Base-by-base conservation (phyloP, 495 filamentous ascomycete genomes). In the Penicillium paxilli region DNA sequence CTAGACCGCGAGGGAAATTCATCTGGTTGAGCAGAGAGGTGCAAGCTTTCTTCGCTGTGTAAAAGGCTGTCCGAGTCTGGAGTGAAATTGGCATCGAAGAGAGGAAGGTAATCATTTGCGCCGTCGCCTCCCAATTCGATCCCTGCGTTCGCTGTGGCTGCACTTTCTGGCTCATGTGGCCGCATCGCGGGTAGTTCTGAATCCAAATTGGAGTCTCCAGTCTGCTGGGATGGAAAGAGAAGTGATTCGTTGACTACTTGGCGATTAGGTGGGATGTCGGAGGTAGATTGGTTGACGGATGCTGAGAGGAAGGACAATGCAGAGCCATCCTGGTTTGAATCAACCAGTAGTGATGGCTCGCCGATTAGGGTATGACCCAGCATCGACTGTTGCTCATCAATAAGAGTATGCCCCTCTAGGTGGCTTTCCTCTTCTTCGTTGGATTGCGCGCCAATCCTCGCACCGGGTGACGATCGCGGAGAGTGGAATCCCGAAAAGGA, bases 401-500 rank as follows among this genome's bases (percentile, higher is more conserved):
- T 47, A 9, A 67, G 56, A 4, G 64, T 67, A 11, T 58, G 64
- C 7, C 64, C 64, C 2, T 67, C 64, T 7, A 67, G 45, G 14
- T 59, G 59, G 28, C 37, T 42, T n/a, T 54, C 52, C 20, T 55
- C 47, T 21, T 14, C n/a, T 40, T 49, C 26, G 7, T 45, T n/a
- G 38, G 40, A 51, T 5, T 47, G 54, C 0, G 21, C n/a, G 23
- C 58, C 47, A 41, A 53, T 44, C 1, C 54, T 50, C 19, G 32
- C 25, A 11, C 55, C 57, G 5, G 63, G 61, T n/a, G 62, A 62
- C 12, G 64, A 66, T 21, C 46, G 49, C 16, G 57, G 60, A n/a
- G 62, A 65, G 41, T 64, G 56, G 22, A 67, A 67, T 0, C 64
- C 64, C 22, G 55, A 62, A 38, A 67, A 67, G 20, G 52, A 50